Base-by-base conservation (phyloP, 129 eudicot species). In the Flaveria trinervia region DNA sequence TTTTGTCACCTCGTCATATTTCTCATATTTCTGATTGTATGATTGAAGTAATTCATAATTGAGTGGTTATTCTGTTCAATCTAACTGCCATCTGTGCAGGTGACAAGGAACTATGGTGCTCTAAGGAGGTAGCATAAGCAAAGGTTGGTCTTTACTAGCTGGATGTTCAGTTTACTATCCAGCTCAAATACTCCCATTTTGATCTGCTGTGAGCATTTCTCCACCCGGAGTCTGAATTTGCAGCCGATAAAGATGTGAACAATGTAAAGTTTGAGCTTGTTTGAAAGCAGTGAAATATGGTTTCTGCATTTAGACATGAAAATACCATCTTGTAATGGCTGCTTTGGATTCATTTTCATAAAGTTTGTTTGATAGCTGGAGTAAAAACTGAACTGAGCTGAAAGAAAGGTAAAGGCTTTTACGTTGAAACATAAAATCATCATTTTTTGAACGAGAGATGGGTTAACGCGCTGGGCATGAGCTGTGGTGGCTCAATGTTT, bases 61-160 rank as follows among this genome's bases (percentile, higher is more conserved):
- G 17, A 46, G 45, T 3, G 44, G 41, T 39, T 52, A 10, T 22
- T 55, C 7, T n/a, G 22, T 65, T 57, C 11, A 9, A 76, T 36
- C 41, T 36, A 5, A 36, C 8, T 36, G 41, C 41, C 1, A 1
- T 36, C 41, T 36, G 41, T 36, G 41, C 41, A 36, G 41, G 7
- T 36, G 41, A 36, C 93, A 14, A 92, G 92, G 84, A 89, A 92
- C 70, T 92, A 92, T 76, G 97, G 96, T 51, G 87, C 93, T 48
- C 74, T 92, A 73, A 87, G 90, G 77, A 85, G 85, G 74, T 89
- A 81, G 74, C 66, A 45, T 65, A 59, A 57, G 16, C 44, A 46
- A 46, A 73, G 73, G 16, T 55, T 55, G 41, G 9, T 49, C 72
- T 20, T 79, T 17, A 36, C 25, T 80, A 62, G 41, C 1, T 36